Evolutionary conservation across 2,329 filamentous ascomycete genomes (phyloP).

Genomic region (Paracoccidioides brasiliensis): DNA sequence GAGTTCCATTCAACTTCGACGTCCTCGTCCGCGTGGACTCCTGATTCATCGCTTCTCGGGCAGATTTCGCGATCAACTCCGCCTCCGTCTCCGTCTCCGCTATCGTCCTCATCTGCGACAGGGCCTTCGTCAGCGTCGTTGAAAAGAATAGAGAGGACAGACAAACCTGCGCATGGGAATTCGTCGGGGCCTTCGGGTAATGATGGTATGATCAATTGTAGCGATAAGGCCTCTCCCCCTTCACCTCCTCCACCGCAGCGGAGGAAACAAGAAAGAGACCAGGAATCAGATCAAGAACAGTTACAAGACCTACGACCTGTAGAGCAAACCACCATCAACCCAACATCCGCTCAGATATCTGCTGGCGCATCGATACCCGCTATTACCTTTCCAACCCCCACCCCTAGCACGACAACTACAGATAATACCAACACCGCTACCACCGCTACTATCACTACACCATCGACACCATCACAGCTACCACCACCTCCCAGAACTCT

Average conservation of each 20-base stretch:
- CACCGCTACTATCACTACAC: constrained; percentile 1
- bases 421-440: constrained; percentile 1
- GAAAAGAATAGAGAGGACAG: neutral
- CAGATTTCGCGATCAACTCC: neutral
- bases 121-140: neutral
- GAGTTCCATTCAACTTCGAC: neutral
- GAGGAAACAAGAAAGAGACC: neutral
- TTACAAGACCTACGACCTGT: too few relatives aligned
- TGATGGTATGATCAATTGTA: neutral
- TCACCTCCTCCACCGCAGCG: too few relatives aligned
- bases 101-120: neutral
- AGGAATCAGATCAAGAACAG: neutral
- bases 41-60: neutral
- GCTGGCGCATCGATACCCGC: neutral
- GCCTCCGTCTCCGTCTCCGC: neutral
- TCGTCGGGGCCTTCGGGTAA: neutral
- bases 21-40: neutral
- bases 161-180: neutral
- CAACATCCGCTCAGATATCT: neutral
- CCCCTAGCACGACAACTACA: constrained; percentile 1
- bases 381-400: neutral
- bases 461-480: constrained; percentile 12
- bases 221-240: neutral
- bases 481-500: constrained; percentile 14
- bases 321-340: neutral